These are phyloP conservation scores for Lecanosticta acicola DNA, from an alignment of 2,329 filamentous ascomycete genomes.

Conservation along the genomic window DNA sequence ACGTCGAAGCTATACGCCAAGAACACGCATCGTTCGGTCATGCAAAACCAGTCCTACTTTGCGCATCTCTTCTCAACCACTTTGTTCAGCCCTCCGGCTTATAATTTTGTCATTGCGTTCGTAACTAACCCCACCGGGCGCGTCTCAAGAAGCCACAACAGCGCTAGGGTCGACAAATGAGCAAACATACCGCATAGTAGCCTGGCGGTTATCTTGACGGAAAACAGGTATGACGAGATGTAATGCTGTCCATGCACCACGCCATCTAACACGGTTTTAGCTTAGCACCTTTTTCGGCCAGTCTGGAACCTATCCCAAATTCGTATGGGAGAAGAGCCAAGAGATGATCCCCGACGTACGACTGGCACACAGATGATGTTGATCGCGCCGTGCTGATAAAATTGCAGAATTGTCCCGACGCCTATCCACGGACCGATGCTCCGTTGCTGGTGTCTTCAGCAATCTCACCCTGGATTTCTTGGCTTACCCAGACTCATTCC, in stretches of 20 bases:
- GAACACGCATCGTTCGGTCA: conserved; percentile 22
- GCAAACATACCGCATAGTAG: conserved; percentile 15
- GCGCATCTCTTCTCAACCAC: conserved; percentile 24
- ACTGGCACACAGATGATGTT: too few relatives aligned
- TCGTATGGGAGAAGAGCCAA: conserved; percentile 14
- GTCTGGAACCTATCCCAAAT: conserved; percentile 12
- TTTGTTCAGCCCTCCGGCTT: conserved; percentile 20
- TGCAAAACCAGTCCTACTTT: conserved; percentile 31
- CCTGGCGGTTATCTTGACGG: conserved; percentile 21
- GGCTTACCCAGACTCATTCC: conserved; percentile 14
- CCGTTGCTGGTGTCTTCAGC: conserved; percentile 12
- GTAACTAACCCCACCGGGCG: conserved; percentile 28
- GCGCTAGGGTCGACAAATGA: too few relatives aligned
- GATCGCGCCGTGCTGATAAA: too few relatives aligned
- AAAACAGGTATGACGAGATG: too few relatives aligned
- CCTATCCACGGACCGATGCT: conserved; percentile 15
- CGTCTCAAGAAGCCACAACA: too few relatives aligned
- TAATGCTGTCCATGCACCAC: too few relatives aligned
- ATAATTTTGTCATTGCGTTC: conserved; percentile 26
- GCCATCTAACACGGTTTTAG: too few relatives aligned
- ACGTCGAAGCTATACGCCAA: conserved; percentile 11
- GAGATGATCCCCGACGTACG: conserved; percentile 22
- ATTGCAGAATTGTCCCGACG: conserved; percentile 22
- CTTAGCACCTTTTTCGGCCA: conserved; percentile 24
- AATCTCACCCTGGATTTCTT: conserved; percentile 11